These are phyloP conservation scores for Blastomyces silverae DNA, from an alignment of 2,329 filamentous ascomycete genomes.

Conservation along the genomic window DNA sequence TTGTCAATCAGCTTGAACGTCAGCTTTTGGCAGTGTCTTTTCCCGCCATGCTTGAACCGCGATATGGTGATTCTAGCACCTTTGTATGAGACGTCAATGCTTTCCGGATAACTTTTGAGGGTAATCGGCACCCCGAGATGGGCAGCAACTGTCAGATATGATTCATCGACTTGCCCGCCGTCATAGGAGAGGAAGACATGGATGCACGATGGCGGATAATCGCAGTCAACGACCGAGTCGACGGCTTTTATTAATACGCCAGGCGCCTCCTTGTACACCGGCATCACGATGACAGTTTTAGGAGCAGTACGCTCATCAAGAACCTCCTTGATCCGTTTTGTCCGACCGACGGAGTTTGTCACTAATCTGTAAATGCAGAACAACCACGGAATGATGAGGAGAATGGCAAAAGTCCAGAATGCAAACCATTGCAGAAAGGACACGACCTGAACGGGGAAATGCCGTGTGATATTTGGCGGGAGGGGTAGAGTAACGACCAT, in stretches of 20 bases:
- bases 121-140: conserved; percentile 74
- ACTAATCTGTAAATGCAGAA: conserved; percentile 89
- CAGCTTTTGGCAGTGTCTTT: conserved; percentile 85
- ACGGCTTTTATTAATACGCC: conserved; percentile 77
- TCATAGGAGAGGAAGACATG: conserved; percentile 96
- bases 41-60: conserved; percentile 86
- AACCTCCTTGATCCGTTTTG: conserved; percentile 72
- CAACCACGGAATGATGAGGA: conserved; percentile 83
- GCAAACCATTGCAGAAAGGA: conserved; percentile 82
- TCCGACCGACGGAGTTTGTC: conserved; percentile 75
- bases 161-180: conserved; percentile 77
- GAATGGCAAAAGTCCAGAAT: conserved; percentile 82
- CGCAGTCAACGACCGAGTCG: conserved; percentile 86
- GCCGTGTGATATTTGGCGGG: conserved; percentile 61
- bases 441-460: conserved; percentile 66
- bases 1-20: conserved; percentile 92
- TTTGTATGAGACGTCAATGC: conserved; percentile 82
- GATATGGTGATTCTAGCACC: conserved; percentile 82
- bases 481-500: conserved; percentile 91
- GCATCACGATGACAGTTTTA: conserved; percentile 95
- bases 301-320: conserved; percentile 80
- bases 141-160: conserved; percentile 80
- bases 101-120: conserved; percentile 72
- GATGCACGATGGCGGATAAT: conserved; percentile 85
- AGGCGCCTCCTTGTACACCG: conserved; percentile 87